phyloP scores from a whole-genome alignment of 495 filamentous ascomycete species.

The Physcia stellaris region DNA sequence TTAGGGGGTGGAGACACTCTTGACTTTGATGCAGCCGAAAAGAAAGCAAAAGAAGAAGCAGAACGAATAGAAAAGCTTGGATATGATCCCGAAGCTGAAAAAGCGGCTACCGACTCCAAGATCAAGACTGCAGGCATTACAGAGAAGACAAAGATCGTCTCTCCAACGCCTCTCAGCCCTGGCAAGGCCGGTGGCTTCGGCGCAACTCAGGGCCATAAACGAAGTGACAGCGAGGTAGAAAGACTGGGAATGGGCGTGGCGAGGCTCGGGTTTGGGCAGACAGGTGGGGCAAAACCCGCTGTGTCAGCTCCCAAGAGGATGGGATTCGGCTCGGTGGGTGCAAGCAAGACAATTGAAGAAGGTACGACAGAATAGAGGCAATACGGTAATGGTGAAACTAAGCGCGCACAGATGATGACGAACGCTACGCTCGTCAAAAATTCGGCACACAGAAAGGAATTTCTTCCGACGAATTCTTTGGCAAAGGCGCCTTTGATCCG shows the following conservation, averaged over 20 bases:
- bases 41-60: conserved; percentile 92
- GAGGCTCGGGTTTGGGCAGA: conserved; percentile 81
- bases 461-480: conserved; percentile 96
- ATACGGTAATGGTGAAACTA: conserved; percentile 2
- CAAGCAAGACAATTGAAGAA: conserved; percentile 50
- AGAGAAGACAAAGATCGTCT: conserved; percentile 43
- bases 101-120: conserved; percentile 43
- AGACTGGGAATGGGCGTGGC: conserved; percentile 82
- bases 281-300: conserved; percentile 48
- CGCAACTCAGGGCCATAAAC: conserved; percentile 36
- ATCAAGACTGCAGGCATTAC: conserved; percentile 30
- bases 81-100: conserved; percentile 88
- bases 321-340: conserved; percentile 78
- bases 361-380: conserved; percentile 43
- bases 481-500: conserved; percentile 74
- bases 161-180: conserved; percentile 66
- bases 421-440: conserved; percentile 62
- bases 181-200: conserved; percentile 46
- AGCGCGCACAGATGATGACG: conserved; percentile 32
- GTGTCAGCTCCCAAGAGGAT: conserved; percentile 55
- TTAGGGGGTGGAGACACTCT: conserved; percentile 56
- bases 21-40: conserved; percentile 95
- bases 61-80: conserved; percentile 94
- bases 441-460: conserved; percentile 93
- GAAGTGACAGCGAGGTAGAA: conserved; percentile 65